These are phyloP conservation scores for Quaeritorhiza haematococci DNA, from an alignment of 371 early-diverging fungal genomes.

Conservation along the genomic window DNA sequence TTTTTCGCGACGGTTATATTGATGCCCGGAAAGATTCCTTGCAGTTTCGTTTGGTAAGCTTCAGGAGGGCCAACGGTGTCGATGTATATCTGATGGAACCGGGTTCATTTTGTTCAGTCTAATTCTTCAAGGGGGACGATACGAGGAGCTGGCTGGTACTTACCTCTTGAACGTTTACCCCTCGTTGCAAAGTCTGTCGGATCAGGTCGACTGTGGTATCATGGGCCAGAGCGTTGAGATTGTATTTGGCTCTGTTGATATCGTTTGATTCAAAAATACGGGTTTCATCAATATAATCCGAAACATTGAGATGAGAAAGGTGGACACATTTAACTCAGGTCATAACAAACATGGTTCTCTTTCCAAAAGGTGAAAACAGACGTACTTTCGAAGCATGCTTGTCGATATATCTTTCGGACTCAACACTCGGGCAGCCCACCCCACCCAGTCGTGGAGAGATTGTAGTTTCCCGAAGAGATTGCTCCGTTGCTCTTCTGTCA, in stretches of 20 bases:
- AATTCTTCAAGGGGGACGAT: slow-evolving; percentile 6
- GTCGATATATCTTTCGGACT: slow-evolving; percentile 86
- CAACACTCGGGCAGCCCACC: slow-evolving; percentile 78
- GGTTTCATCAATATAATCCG: background rate
- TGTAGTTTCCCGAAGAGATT: slow-evolving; percentile 62
- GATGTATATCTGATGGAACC: slow-evolving; percentile 79
- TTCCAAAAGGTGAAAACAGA: too few species aligned
- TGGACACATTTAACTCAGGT: slow-evolving; percentile 2
- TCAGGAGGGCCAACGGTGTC: slow-evolving; percentile 97
- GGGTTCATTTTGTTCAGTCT: background rate
- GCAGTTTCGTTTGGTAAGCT: slow-evolving; percentile 75
- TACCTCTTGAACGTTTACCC: slow-evolving; percentile 72
- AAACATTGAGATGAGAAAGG: background rate
- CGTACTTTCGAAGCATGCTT: slow-evolving; percentile 71
- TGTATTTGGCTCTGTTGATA: slow-evolving; percentile 68
- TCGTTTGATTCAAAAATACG: slow-evolving; percentile 1
- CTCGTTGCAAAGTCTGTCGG: slow-evolving; percentile 51
- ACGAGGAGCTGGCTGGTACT: background rate
- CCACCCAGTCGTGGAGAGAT: slow-evolving; percentile 59
- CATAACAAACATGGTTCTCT: slow-evolving; percentile 10
- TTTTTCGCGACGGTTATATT: slow-evolving; percentile 84
- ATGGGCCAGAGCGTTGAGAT: slow-evolving; percentile 92
- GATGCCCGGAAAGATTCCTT: slow-evolving; percentile 64
- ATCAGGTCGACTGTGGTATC: slow-evolving; percentile 87
- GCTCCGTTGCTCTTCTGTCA: slow-evolving; percentile 71